Base-by-base conservation (phyloP, 169 alveolate species). In the Cryptosporidium felis region DNA sequence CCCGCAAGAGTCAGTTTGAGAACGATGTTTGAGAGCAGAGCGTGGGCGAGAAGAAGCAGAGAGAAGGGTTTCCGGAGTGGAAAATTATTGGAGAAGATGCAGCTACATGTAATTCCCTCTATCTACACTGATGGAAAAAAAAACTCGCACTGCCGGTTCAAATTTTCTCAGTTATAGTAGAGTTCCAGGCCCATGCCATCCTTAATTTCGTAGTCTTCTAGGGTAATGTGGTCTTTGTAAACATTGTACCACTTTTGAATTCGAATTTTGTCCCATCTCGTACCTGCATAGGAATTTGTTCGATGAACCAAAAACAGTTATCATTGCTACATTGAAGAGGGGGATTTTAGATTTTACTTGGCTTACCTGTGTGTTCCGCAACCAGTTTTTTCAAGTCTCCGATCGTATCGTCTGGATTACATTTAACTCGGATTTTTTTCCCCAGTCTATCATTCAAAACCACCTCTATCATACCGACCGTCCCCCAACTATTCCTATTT, bases 131-230 rank as follows among this genome's bases (percentile, higher is more conserved):
- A n/a, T n/a, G n/a, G n/a, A n/a, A n/a, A n/a, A n/a, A n/a, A n/a
- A 63, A 60, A 63, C 62, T 81, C 79, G 65, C 66, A 38, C 59
- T 66, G n/a, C n/a, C n/a, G n/a, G n/a, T n/a, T n/a, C n/a, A n/a
- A n/a, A n/a, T n/a, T 61, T 21, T 56, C 5, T 91, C 93, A 98
- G 91, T 98, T 97, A 90, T 98, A 98, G 92, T 97, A 97, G 89
- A 98, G 94, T 88, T 98, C 99, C 34, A 98, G 80, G 30, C 97
- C 97, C 99, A 96, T 96, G 2, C 99, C 99, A 82, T 98, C 99
- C 67, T 96, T 95, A 51, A 97, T 96, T 92, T 98, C 99, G 88
- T 98, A 98, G 89, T 98, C 99, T 88, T 95, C 99, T 62, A 98
- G 82, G 18, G 99, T 97, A 62, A 97, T 97, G 89, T 97, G 99